phyloP scores from a whole-genome alignment of 2,329 filamentous ascomycete species.

The Lecanosticta acicola region DNA sequence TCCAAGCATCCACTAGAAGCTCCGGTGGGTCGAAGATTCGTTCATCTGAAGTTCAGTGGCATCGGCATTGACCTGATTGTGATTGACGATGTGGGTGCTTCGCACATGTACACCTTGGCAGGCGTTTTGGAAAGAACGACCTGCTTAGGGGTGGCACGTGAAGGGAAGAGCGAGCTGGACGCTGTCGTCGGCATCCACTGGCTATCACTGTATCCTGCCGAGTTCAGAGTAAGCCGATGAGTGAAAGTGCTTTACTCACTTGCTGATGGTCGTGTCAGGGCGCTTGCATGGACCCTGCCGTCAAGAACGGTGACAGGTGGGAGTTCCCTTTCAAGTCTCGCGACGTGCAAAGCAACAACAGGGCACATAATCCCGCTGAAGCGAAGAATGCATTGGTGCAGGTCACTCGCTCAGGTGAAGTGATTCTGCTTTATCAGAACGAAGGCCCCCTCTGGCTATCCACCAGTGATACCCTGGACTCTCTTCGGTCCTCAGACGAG shows the following conservation, averaged over 20 bases:
- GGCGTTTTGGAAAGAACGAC: constrained; percentile 68
- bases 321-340: constrained; percentile 62
- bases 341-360: constrained; percentile 49
- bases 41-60: constrained; percentile 78
- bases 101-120: constrained; percentile 67
- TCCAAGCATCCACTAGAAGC: constrained; percentile 59
- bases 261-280: constrained; percentile 16
- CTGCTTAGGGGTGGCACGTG: constrained; percentile 51
- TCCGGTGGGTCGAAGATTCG: constrained; percentile 59
- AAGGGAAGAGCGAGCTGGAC: constrained; percentile 62
- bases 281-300: constrained; percentile 34
- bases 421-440: constrained; percentile 74
- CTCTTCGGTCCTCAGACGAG: constrained; percentile 45
- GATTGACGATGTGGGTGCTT: constrained; percentile 70
- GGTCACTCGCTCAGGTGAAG: constrained; percentile 65
- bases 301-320: constrained; percentile 49
- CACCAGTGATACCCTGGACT: constrained; percentile 58
- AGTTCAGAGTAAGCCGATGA: constrained; percentile 26
- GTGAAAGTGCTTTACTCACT: background rate
- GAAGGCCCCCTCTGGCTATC: constrained; percentile 64
- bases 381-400: constrained; percentile 69
- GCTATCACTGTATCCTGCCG: constrained; percentile 44
- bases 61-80: constrained; percentile 74
- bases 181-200: constrained; percentile 80
- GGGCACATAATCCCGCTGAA: constrained; percentile 66